phyloP scores from a whole-genome alignment of 495 filamentous ascomycete genomes.

The Penicillium soppii region DNA sequence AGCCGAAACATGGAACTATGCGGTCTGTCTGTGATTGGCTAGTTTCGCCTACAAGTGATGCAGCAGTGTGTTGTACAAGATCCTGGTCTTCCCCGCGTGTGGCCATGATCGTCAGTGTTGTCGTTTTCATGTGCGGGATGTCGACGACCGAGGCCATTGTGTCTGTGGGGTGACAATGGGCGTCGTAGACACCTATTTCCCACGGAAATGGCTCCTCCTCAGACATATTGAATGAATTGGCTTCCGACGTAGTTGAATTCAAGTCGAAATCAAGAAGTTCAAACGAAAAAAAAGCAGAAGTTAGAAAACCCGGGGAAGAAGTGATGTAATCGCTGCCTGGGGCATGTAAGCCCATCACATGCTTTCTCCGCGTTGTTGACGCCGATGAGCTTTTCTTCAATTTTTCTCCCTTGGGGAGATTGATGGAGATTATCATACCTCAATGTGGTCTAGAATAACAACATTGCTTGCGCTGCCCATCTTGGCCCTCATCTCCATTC shows the following conservation, averaged over 20 bases:
- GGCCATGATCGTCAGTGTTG: conserved; percentile 80
- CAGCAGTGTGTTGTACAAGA: conserved; percentile 70
- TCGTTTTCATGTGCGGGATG: conserved; percentile 76
- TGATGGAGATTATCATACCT: background rate
- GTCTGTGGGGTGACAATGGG: conserved; percentile 98
- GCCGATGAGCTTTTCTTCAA: too few species aligned
- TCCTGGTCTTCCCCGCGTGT: conserved; percentile 85
- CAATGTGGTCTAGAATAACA: conserved; percentile 38
- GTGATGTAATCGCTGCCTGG: conserved; percentile 5
- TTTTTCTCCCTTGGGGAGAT: background rate
- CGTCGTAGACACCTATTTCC: conserved; percentile 82
- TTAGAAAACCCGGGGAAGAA: background rate
- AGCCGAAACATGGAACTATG: conserved; percentile 87
- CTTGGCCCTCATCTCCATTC: conserved; percentile 64
- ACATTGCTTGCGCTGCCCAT: conserved; percentile 60
- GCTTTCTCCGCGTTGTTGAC: conserved; percentile 10
- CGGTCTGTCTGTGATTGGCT: conserved; percentile 16
- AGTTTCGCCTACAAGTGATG: conserved; percentile 34
- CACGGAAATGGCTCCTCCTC: conserved; percentile 63
- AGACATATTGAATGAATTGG: conserved; percentile 14
- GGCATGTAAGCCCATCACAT: conserved; percentile 9
- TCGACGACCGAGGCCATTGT: conserved; percentile 70
- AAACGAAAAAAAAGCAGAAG: background rate
- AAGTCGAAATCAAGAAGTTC: background rate
- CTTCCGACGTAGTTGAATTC: too few species aligned